phyloP scores from a whole-genome alignment of 345 rosid species.

The Lepidium didymum region DNA sequence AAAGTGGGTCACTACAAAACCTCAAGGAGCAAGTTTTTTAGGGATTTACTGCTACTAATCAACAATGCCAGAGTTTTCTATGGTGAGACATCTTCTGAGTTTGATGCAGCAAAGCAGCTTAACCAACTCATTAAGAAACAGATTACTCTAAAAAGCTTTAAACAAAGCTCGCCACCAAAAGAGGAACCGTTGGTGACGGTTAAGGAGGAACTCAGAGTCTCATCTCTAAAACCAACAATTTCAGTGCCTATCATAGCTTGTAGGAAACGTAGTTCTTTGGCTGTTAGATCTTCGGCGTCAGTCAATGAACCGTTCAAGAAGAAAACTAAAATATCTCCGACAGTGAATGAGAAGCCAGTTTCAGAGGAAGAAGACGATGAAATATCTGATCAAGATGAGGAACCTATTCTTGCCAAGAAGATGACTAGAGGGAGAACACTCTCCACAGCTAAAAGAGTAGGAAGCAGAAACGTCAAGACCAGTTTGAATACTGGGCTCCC shows the following conservation, averaged over 20 bases:
- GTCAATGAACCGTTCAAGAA: conserved; percentile 27
- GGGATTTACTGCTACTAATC: conserved; percentile 54
- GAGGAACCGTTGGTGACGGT: not conserved
- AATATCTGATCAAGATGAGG: conserved; percentile 24
- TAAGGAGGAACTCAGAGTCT: conserved; percentile 23
- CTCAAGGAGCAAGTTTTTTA: conserved; percentile 35
- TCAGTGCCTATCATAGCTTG: conserved; percentile 38
- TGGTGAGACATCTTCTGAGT: conserved; percentile 38
- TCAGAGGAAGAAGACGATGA: conserved; percentile 24
- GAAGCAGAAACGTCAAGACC: conserved; percentile 19
- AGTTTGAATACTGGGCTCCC: conserved; percentile 11
- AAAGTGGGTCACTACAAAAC: conserved; percentile 41
- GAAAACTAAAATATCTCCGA: conserved; percentile 4
- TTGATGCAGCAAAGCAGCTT: conserved; percentile 39
- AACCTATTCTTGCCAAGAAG: conserved; percentile 23
- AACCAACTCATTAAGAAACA: conserved; percentile 36
- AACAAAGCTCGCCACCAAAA: conserved; percentile 14
- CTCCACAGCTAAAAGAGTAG: conserved; percentile 8
- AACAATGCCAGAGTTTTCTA: conserved; percentile 50
- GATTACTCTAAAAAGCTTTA: conserved; percentile 29
- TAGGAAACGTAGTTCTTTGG: conserved; percentile 43
- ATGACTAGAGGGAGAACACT: conserved; percentile 23
- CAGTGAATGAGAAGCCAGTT: conserved; percentile 28
- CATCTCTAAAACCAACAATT: conserved; percentile 30
- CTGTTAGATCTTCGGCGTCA: conserved; percentile 23